Conservation (phyloP, 805 yeast genomes). For the Wickerhamiella lipophila region DNA sequence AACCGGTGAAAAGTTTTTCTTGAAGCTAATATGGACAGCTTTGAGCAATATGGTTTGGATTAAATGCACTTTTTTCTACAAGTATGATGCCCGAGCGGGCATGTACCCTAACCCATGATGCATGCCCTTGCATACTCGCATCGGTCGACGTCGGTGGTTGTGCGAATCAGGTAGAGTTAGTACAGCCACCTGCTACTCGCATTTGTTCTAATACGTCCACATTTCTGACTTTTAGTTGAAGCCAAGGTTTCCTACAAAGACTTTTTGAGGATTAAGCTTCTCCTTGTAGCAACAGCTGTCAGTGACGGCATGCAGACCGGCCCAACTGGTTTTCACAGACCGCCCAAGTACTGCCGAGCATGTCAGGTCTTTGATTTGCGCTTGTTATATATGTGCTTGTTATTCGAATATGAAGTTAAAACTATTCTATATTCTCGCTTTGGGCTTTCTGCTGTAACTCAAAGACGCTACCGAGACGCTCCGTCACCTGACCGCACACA, state of each 20-base stretch:
- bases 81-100: not conserved
- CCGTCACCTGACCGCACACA: slow-evolving; percentile 1
- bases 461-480: not conserved
- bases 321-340: not conserved
- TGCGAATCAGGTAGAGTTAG: slow-evolving; percentile 10
- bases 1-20: not conserved
- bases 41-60: not conserved
- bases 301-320: not conserved
- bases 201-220: not conserved
- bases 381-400: too few species aligned
- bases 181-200: slow-evolving; percentile 6
- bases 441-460: not conserved
- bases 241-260: not conserved
- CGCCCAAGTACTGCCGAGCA: not conserved
- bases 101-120: slow-evolving; percentile 1
- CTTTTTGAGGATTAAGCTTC: not conserved
- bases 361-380: too few species aligned
- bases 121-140: slow-evolving; percentile 9
- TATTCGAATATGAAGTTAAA: not conserved
- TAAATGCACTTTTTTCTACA: not conserved
- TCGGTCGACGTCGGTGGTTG: slow-evolving; percentile 11
- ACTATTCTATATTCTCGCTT: not conserved
- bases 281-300: not conserved
- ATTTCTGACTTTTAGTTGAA: too few species aligned
- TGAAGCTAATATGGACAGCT: not conserved